phyloP scores from a whole-genome alignment of 2,329 filamentous ascomycete genomes.

The Fusarium dlaminii region DNA sequence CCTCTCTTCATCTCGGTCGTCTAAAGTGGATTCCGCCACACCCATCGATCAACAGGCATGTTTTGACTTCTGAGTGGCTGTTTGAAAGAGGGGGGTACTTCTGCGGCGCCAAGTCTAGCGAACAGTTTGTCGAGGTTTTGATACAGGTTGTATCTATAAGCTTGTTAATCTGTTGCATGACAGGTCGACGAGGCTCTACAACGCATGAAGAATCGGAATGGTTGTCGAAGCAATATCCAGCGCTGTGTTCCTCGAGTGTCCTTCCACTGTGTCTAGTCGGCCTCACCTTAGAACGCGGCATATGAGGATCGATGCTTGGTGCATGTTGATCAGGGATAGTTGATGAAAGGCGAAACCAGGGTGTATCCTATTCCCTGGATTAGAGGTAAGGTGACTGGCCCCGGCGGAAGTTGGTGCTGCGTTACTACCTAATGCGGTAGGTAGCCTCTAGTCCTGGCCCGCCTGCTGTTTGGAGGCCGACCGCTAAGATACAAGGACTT shows the following conservation, averaged over 20 bases:
- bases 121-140: slow-evolving; percentile 24
- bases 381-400: not conserved
- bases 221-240: not conserved
- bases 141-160: not conserved
- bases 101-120: slow-evolving; percentile 33
- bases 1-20: slow-evolving; percentile 40
- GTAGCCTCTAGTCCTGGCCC: not conserved
- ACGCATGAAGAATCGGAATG: not conserved
- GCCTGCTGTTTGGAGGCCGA: slow-evolving; percentile 19
- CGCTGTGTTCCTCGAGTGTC: not conserved
- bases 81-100: slow-evolving; percentile 2
- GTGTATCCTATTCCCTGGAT: slow-evolving; percentile 7
- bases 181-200: not conserved
- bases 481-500: slow-evolving; percentile 21
- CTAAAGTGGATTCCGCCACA: slow-evolving; percentile 37
- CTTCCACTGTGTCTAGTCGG: slow-evolving; percentile 9
- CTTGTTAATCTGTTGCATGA: slow-evolving; percentile 4
- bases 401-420: slow-evolving; percentile 12
- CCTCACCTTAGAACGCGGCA: slow-evolving; percentile 12
- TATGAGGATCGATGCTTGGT: slow-evolving; percentile 38
- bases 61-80: slow-evolving; percentile 28
- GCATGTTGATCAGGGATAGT: slow-evolving; percentile 39
- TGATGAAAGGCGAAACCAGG: slow-evolving; percentile 21
- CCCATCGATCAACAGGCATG: slow-evolving; percentile 31
- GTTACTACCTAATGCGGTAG: slow-evolving; percentile 1